Evolutionary conservation across 345 rosid species (phyloP).

Genomic region (Hypericum perforatum): DNA sequence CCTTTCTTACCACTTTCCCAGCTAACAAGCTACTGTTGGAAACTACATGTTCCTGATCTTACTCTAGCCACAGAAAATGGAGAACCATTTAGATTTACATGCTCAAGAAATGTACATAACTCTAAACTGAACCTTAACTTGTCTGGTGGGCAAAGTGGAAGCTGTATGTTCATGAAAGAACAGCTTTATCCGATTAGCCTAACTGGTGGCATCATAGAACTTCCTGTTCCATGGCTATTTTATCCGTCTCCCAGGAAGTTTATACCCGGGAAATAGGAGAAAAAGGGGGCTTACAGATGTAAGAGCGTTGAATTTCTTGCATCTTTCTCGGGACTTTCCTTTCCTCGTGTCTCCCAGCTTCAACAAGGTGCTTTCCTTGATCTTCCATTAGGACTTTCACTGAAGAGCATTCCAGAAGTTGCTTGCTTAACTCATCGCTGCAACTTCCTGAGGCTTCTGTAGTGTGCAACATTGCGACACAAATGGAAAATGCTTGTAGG

Average conservation of each 20-base stretch:
- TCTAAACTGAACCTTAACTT: no score
- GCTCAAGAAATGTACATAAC: no score
- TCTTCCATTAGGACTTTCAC: constrained; percentile 61
- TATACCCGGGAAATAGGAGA: constrained; percentile 85
- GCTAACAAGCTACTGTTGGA: no score
- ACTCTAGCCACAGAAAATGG: no score
- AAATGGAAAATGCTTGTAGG: constrained; percentile 84
- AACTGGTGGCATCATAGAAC: no score
- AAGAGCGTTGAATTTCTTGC: constrained; percentile 45
- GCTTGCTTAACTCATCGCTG: constrained; percentile 21
- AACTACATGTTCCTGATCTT: no score
- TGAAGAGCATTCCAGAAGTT: constrained; percentile 38
- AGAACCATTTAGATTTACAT: no score
- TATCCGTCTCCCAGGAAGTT: neutral
- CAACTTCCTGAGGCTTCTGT: constrained; percentile 23
- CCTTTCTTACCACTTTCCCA: no score
- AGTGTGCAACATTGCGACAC: constrained; percentile 64
- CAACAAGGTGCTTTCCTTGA: constrained; percentile 55
- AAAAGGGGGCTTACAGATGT: constrained; percentile 68
- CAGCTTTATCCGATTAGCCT: no score
- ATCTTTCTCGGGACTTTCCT: constrained; percentile 30
- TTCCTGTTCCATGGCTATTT: no score
- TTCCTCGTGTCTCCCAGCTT: constrained; percentile 48
- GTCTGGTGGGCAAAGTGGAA: no score
- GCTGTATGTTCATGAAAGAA: no score